Base-by-base conservation (phyloP, 331 rosid genomes). In the Malus hybrid region DNA sequence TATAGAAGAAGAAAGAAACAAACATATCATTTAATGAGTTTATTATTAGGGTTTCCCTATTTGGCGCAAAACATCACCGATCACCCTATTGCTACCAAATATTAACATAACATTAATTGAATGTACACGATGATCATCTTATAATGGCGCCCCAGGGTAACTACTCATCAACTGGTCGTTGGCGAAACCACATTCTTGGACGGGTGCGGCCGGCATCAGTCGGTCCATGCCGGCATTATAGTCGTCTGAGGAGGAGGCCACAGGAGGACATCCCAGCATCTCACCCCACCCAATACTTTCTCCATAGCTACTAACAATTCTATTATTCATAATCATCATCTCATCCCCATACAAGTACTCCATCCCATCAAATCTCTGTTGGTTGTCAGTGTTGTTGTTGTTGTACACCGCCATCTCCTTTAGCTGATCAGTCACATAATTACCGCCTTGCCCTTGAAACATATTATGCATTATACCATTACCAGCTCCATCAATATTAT, bases 301-400 rank as follows among this genome's bases (percentile, higher is more conserved):
- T 62, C 69, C 76, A 69, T 52, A 52, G 6, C 57, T 52, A 52
- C 20, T 52, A 6, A 2, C 6, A 52, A 52, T 16, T 6, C 57
- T 52, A 18, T 54, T 61, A 14, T 27, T 32, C 20, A 67, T 34
- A 56, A 60, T 11, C 52, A 54, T 59, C 50, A 76, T 70, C 46
- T 83, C 89, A 16, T 85, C 90, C 10, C 80, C 87, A 59, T 65
- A 78, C 3, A 89, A 76, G 67, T 84, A 83, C 66, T 87, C 93
- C 78, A 88, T 63, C 83, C 89, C 98, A 27, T 87, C 87, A 55
- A 80, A 64, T 33, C 78, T 76, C 22, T 79, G 83, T 9, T 85
- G 80, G 69, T 81, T 83, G 67, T 63, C 18, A 12, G 24, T 24
- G 24, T 24, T 24, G 24, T 60, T 60, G 65, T 22, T 8, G 77